phyloP scores from a whole-genome alignment of 257 asterid genomes.

The Plantago major region DNA sequence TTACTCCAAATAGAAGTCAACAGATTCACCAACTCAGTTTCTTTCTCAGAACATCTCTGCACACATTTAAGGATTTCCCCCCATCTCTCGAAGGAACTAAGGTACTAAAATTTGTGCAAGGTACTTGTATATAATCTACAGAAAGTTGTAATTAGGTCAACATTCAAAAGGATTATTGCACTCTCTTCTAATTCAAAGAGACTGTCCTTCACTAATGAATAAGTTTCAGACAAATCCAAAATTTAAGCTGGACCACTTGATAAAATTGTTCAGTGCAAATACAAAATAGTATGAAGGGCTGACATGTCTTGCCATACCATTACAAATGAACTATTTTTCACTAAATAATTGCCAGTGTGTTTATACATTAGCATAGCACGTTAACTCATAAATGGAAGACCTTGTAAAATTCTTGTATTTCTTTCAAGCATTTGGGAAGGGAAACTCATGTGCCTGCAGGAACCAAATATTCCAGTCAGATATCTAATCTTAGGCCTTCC shows the following conservation, averaged over 20 bases:
- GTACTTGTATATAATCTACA: background rate
- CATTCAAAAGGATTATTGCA: no score
- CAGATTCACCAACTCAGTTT: background rate
- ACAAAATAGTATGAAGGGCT: background rate
- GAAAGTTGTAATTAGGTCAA: no score
- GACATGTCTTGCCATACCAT: slow-evolving; percentile 13
- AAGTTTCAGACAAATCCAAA: background rate
- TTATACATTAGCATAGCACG: slow-evolving; percentile 32
- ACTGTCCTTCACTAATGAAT: background rate
- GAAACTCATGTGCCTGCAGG: slow-evolving; percentile 99
- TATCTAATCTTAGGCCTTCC: slow-evolving; percentile 39
- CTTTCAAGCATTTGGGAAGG: slow-evolving; percentile 78
- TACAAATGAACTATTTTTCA: slow-evolving; percentile 18
- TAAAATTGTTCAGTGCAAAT: background rate
- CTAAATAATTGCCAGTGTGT: slow-evolving; percentile 20
- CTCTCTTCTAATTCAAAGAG: no score
- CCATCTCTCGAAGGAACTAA: background rate
- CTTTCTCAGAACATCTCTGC: slow-evolving; percentile 6
- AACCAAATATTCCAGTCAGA: slow-evolving; percentile 85
- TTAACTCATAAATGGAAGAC: slow-evolving; percentile 46
- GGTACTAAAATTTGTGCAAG: background rate
- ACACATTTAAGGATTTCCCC: background rate
- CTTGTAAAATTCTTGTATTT: slow-evolving; percentile 65
- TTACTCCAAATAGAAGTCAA: slow-evolving; percentile 21
- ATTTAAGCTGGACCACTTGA: no score